Conservation (phyloP, 2,329 filamentous ascomycete genomes). For the Cordyceps pruinosa region DNA sequence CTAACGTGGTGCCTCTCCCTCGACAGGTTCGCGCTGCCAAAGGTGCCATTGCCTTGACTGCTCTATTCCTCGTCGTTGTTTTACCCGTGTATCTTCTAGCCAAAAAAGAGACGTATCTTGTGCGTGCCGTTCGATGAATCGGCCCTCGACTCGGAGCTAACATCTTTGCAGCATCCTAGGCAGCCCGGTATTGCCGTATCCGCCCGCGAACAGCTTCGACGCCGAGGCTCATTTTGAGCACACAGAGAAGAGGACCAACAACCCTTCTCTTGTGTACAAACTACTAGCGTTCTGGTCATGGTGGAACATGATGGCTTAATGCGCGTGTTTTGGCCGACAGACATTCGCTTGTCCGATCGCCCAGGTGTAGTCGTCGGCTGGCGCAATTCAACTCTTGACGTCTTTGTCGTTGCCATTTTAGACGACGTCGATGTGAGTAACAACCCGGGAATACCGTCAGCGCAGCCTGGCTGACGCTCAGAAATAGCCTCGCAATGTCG, state of each 20-base stretch:
- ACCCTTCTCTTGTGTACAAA: slow-evolving; percentile 16
- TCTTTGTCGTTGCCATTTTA: slow-evolving; percentile 83
- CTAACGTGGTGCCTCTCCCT: slow-evolving; percentile 4
- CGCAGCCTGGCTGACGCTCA: slow-evolving; percentile 19
- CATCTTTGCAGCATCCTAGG: slow-evolving; percentile 64
- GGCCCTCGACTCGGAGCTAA: slow-evolving; percentile 13
- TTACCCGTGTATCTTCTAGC: slow-evolving; percentile 81
- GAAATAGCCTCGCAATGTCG: slow-evolving; percentile 65
- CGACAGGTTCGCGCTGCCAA: slow-evolving; percentile 73
- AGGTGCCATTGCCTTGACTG: slow-evolving; percentile 73
- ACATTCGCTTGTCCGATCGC: slow-evolving; percentile 63
- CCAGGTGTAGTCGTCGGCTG: slow-evolving; percentile 90
- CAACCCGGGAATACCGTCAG: neutral
- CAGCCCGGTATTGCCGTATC: slow-evolving; percentile 74
- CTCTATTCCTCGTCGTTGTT: slow-evolving; percentile 78
- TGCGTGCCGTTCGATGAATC: slow-evolving; percentile 39
- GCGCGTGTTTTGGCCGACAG: slow-evolving; percentile 97
- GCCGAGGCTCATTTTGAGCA: slow-evolving; percentile 83
- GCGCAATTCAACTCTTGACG: slow-evolving; percentile 84
- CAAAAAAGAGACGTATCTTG: slow-evolving; percentile 69
- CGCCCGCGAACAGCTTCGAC: slow-evolving; percentile 87
- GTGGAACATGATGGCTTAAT: slow-evolving; percentile 79
- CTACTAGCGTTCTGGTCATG: slow-evolving; percentile 43
- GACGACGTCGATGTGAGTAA: slow-evolving; percentile 78
- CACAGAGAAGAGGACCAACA: slow-evolving; percentile 8